A percentile compares a stretch with the other conserved stretches of the same genome.
Evolutionary conservation across 2,329 filamentous ascomycete species (phyloP).

Genomic region (Emergomyces pasteurianus): DNA sequence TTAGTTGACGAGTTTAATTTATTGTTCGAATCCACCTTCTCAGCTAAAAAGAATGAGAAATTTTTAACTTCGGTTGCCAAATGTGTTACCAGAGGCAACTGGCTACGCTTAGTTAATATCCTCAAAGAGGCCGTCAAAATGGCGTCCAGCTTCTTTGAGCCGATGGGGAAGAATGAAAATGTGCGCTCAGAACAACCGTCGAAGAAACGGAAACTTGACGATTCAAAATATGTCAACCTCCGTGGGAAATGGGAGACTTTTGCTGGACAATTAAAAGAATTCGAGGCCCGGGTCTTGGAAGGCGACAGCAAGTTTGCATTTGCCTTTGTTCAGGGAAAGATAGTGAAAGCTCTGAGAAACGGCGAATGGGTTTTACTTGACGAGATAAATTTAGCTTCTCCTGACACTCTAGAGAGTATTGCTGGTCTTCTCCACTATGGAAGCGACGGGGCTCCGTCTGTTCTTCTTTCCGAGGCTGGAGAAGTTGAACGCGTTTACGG

Average conservation of each 20-base stretch:
- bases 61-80: constrained; percentile 75
- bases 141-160: constrained; percentile 59
- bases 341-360: constrained; percentile 89
- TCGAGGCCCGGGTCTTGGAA: constrained; percentile 64
- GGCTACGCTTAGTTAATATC: constrained; percentile 71
- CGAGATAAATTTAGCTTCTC: constrained; percentile 91
- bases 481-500: constrained; percentile 82
- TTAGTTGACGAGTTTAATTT: constrained; percentile 90
- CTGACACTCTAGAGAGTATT: constrained; percentile 89
- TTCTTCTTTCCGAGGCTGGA: constrained; percentile 84
- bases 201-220: constrained; percentile 59
- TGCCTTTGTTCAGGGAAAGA: constrained; percentile 88
- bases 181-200: constrained; percentile 46
- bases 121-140: constrained; percentile 85
- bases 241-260: constrained; percentile 73
- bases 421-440: constrained; percentile 73
- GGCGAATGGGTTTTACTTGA: constrained; percentile 96
- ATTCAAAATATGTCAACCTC: constrained; percentile 40
- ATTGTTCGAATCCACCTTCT: constrained; percentile 79
- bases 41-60: constrained; percentile 71
- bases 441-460: constrained; percentile 59
- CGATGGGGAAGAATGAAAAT: constrained; percentile 39
- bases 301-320: constrained; percentile 76
- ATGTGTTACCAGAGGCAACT: constrained; percentile 68
- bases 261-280: constrained; percentile 57